These are phyloP conservation scores for Mucor plumbeus DNA, from an alignment of 371 early-diverging fungal genomes.

Conservation along the genomic window DNA sequence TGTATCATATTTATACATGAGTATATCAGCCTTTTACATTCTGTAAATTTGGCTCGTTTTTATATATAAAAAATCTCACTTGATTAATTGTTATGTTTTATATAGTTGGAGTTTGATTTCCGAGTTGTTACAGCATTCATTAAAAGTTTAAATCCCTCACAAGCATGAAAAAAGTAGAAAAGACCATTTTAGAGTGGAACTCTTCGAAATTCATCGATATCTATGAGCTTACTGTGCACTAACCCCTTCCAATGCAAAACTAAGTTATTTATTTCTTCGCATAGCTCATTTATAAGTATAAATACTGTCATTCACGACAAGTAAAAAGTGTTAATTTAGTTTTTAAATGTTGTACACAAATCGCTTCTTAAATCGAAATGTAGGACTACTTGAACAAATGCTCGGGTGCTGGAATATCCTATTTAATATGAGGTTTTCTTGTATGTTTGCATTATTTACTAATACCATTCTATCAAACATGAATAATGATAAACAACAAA, in stretches of 20 bases:
- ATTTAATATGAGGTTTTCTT: too few relatives aligned
- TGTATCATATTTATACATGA: too few relatives aligned
- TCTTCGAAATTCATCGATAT: neutral
- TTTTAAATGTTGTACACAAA: neutral
- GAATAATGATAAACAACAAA: too few relatives aligned
- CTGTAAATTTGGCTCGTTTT: neutral
- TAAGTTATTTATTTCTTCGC: too few relatives aligned
- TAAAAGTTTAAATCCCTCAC: neutral
- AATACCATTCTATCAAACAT: too few relatives aligned
- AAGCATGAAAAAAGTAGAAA: neutral
- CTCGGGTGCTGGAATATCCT: neutral
- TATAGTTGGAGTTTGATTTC: neutral
- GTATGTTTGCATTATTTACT: too few relatives aligned
- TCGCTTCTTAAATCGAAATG: neutral
- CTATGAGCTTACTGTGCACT: neutral
- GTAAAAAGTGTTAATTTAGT: neutral
- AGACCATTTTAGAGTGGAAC: too few relatives aligned
- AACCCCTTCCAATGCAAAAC: neutral
- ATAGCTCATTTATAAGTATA: too few relatives aligned
- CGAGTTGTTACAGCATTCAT: neutral
- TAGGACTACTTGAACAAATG: neutral
- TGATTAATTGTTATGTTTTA: neutral
- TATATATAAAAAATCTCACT: neutral
- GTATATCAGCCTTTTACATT: neutral
- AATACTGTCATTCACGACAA: neutral